Conservation (phyloP, 1,139 yeast species). For the Kurtzmaniella quercitrusa region DNA sequence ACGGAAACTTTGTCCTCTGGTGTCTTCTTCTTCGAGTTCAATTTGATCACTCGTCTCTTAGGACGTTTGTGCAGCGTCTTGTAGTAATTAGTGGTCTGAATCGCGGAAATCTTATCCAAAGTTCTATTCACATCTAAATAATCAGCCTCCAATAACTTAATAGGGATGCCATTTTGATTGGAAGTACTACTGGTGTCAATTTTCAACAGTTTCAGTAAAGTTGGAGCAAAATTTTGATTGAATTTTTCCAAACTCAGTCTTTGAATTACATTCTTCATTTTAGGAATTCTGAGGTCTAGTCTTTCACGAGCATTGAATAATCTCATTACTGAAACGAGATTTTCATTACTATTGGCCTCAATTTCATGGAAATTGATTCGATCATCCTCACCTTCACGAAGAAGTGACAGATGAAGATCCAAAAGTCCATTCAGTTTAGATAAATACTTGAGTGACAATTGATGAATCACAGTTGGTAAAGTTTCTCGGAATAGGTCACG, state of each 20-base stretch:
- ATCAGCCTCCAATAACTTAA: conserved; percentile 29
- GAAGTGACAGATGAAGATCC: conserved; percentile 28
- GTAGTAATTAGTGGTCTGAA: conserved; percentile 43
- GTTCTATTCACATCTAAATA: conserved; percentile 33
- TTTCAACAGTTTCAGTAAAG: conserved; percentile 34
- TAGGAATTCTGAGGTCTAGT: conserved; percentile 60
- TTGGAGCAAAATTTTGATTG: conserved; percentile 33
- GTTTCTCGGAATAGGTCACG: conserved; percentile 80
- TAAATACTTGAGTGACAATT: conserved; percentile 65
- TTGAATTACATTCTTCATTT: conserved; percentile 52
- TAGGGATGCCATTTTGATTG: conserved; percentile 33
- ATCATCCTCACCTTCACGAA: conserved; percentile 21
- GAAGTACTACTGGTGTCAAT: conserved; percentile 14
- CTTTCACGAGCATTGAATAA: conserved; percentile 78
- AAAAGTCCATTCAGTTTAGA: conserved; percentile 27
- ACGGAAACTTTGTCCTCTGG: neutral
- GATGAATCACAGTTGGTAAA: conserved; percentile 75
- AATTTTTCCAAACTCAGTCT: conserved; percentile 45
- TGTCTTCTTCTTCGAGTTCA: conserved; percentile 20
- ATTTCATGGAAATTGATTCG: conserved; percentile 17
- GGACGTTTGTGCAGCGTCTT: conserved; percentile 34
- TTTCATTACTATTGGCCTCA: conserved; percentile 17
- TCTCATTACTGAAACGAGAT: conserved; percentile 67
- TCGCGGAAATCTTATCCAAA: conserved; percentile 41
- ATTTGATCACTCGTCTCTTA: conserved; percentile 44